Base-by-base conservation (phyloP, 164 flowering plant species). In the Magnolia officinalis region DNA sequence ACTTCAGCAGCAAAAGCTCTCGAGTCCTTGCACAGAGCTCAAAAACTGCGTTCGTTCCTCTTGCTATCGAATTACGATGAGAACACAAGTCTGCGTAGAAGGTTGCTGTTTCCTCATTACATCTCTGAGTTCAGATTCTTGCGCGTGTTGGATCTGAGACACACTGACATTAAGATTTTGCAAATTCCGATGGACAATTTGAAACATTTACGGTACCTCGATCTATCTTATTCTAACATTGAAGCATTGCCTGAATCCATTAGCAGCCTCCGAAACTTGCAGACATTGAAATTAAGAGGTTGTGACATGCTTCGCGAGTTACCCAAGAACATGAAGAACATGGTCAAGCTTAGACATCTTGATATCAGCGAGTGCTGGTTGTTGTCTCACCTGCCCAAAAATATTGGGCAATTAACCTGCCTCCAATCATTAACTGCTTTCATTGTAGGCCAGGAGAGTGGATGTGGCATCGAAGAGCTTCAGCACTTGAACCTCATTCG, bases 161-260 rank as follows among this genome's bases (percentile, higher is more conserved):
- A 50, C 18, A 10, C 26, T 10, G 6, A 14, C 0, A 64, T 77
- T 4, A 9, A n/a, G 19, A 24, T 11, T 2, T 24, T 80, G 72
- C 67, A 72, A 0, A 21, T 20, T 19, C 50, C 72, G 1, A 71
- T 80, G 18, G 68, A 72, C 51, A 71, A 71, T 21, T 66, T 80
- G 75, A 50, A 63, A 1, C 77, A 74, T 66, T 50, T 77, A 20
- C 70, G 77, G 63, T 71, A 64, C 24, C 77, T 80, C 2, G 70
- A 77, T 20, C 75, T 77, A 50, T 74, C 80, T 1, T 2, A 31
- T 24, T 50, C 67, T 71, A 23, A 45, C 19, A 19, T 76, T 18
- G 45, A 37, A 50, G 7, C 9, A 8, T 72, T 80, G 8, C 82
- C 82, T 10, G 71, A 70, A 13, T 74, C 82, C 0, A 65, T 77